Evolutionary conservation across 441 rosid genomes (phyloP), one percentile per base, ranked within the genome.

Genomic region (Adansonia madagascariensis): DNA sequence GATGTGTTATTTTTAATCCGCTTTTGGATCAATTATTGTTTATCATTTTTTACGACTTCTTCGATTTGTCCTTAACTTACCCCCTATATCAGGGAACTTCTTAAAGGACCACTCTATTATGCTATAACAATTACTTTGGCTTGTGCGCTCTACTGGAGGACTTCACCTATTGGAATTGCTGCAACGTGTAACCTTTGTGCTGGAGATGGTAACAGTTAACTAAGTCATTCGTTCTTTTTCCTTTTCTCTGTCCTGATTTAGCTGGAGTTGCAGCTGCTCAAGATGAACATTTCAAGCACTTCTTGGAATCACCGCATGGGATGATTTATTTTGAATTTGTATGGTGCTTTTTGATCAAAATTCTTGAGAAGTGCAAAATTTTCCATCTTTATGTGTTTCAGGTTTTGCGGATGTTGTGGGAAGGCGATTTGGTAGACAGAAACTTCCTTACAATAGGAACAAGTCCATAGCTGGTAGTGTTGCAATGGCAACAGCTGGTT

Each of bases 361-460:
- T 71, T 24, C 15, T 15, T 65, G 27, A 71, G 4, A 20, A 24
- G 20, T 11, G 67, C 15, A 27, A 31, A 15, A 59, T 43, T 43
- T 39, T n/a, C 43, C 57, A 44, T 55, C 39, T 5, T 78, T 14
- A 46, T 66, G 52, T 50, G 47, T 75, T 72, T 70, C 81, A 95
- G 98, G 98, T 12, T 56, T 93, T 55, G 98, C 98, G 17, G 98
- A 95, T 78, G 77, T 93, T 4, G 86, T 91, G 14, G 97, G 95
- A 65, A 89, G 93, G 75, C 85, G 85, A 67, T 82, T 89, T 18
- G 95, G 94, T 80, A 79, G 22, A 60, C 80, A 73, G 83, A 95
- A 91, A 88, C 83, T 91, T 39, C 89, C 97, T 69, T 87, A 92
- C 90, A 91, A 89, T 90, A 85, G 43, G 60, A 79, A 89, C 83